Evolutionary conservation across 1,139 yeast species (phyloP).

Genomic region (Debaryomyces coudertii): DNA sequence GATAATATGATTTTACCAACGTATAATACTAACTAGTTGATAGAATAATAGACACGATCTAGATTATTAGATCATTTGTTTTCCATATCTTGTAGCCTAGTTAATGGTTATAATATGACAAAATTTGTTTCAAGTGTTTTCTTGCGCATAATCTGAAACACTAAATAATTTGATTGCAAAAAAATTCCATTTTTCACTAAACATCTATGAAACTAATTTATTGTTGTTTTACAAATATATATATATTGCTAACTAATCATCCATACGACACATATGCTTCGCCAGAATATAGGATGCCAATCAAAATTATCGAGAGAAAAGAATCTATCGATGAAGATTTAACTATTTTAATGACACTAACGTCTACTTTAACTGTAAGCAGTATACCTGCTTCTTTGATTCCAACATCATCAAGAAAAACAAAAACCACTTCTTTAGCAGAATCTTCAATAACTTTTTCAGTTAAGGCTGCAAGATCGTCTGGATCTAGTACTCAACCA

Average conservation of each 20-base stretch:
- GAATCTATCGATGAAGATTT: slow-evolving; percentile 14
- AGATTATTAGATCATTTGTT: not conserved
- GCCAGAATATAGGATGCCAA: not conserved
- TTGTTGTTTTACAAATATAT: not conserved
- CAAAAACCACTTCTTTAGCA: slow-evolving; percentile 1
- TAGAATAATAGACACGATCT: slow-evolving; percentile 1
- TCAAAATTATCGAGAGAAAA: not conserved
- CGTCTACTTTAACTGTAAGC: slow-evolving; percentile 24
- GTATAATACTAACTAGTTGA: slow-evolving; percentile 7
- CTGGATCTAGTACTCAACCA: not conserved
- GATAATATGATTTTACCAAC: slow-evolving; percentile 16
- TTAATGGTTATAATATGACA: not conserved
- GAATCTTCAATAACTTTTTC: not conserved
- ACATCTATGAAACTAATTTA: slow-evolving; percentile 4
- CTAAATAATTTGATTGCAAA: slow-evolving; percentile 6
- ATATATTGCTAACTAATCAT: not conserved
- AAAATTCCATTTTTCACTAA: not conserved
- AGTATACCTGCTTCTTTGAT: slow-evolving; percentile 8
- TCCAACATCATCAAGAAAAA: not conserved
- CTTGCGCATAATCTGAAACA: slow-evolving; percentile 5
- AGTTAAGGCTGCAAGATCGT: not conserved
- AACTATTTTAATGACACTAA: slow-evolving; percentile 22
- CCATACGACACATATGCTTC: not conserved
- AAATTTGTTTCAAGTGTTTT: not conserved
- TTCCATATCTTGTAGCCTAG: not conserved